phyloP scores from a whole-genome alignment of 2,329 filamentous ascomycete species.

The Coniochaeta hoffmannii region DNA sequence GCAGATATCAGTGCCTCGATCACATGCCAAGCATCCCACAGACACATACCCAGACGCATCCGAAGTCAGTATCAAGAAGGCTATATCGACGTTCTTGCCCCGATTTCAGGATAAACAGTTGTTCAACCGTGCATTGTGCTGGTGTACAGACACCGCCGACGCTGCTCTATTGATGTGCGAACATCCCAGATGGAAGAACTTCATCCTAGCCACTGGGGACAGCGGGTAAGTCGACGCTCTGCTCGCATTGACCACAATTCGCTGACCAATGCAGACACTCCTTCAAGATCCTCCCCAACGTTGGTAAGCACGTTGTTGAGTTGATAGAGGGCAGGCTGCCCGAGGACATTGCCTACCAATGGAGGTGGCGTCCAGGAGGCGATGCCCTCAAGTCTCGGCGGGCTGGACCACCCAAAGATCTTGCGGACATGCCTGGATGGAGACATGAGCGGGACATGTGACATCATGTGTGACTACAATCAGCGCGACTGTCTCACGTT shows the following conservation, averaged over 20 bases:
- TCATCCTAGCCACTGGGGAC: conserved; percentile 37
- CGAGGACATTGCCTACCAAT: conserved; percentile 29
- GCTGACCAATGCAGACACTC: conserved; percentile 24
- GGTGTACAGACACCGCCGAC: conserved; percentile 27
- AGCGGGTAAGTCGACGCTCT: conserved; percentile 28
- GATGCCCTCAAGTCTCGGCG: conserved; percentile 34
- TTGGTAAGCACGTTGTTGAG: conserved; percentile 38
- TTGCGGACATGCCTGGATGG: conserved; percentile 38
- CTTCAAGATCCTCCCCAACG: conserved; percentile 37
- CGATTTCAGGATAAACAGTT: conserved; percentile 19
- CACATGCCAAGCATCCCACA: conserved; percentile 26
- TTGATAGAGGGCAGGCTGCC: conserved; percentile 31
- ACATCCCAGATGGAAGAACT: conserved; percentile 33
- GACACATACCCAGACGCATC: conserved; percentile 28
- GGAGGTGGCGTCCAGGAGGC: conserved; percentile 37
- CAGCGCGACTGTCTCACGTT: too few relatives aligned
- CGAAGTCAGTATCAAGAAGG: conserved; percentile 19
- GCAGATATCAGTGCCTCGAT: conserved; percentile 25
- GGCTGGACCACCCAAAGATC: conserved; percentile 31
- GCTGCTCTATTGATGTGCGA: conserved; percentile 25
- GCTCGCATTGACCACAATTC: conserved; percentile 2
- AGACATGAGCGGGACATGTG: conserved; percentile 11
- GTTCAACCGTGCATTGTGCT: conserved; percentile 24
- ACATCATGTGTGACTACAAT: too few relatives aligned
- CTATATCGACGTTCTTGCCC: conserved; percentile 22